Conservation (phyloP, 306 rosid genomes). For the Cicer arietinum region DNA sequence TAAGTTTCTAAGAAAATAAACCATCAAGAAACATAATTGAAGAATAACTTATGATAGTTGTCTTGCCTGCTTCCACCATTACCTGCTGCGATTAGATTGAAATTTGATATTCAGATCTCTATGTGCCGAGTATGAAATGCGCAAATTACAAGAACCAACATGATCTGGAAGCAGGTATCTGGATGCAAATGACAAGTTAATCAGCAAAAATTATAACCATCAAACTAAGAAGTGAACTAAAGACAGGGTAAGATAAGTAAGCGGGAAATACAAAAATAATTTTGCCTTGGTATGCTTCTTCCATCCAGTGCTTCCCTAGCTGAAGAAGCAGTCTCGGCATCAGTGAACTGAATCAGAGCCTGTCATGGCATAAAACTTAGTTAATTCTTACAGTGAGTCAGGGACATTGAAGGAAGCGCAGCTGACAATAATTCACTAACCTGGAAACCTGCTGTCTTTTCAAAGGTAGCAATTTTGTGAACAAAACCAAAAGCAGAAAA, state of each 20-base stretch:
- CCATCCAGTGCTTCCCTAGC: conserved; percentile 92
- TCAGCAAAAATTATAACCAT: conserved; percentile 26
- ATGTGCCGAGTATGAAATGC: conserved; percentile 93
- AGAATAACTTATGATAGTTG: conserved; percentile 31
- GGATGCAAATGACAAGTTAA: conserved; percentile 41
- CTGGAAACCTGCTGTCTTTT: conserved; percentile 96
- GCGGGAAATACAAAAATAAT: conserved; percentile 26
- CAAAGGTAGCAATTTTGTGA: conserved; percentile 90
- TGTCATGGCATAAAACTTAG: conserved; percentile 43
- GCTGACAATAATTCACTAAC: conserved; percentile 51
- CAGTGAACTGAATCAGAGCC: conserved; percentile 92
- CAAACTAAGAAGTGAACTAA: conserved; percentile 21
- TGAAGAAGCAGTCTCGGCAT: conserved; percentile 80
- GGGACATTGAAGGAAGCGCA: conserved; percentile 23
- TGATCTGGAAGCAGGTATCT: conserved; percentile 92
- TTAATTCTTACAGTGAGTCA: conserved; percentile 18
- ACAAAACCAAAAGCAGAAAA: conserved; percentile 94
- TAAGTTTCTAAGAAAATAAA: conserved; percentile 29
- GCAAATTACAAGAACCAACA: conserved; percentile 80
- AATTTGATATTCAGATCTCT: conserved; percentile 92
- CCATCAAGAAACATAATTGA: not conserved
- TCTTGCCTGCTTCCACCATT: conserved; percentile 40
- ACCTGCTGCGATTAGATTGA: conserved; percentile 98
- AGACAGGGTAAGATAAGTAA: conserved; percentile 5
- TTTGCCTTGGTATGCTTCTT: conserved; percentile 92